Evolutionary conservation across 2,329 filamentous ascomycete species (phyloP).

Genomic region (Alternaria atra): DNA sequence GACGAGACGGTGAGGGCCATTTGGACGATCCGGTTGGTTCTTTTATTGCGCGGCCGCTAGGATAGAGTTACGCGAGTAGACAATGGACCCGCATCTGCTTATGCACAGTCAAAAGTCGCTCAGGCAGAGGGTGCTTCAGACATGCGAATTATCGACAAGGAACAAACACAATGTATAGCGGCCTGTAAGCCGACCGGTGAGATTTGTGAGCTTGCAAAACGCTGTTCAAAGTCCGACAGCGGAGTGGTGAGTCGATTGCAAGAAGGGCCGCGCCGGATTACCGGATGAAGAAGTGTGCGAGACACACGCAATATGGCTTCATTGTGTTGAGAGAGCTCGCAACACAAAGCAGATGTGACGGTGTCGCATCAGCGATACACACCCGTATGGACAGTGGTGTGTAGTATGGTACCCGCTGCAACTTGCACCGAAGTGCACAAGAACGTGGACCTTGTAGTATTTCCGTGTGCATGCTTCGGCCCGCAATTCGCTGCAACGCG

Average conservation of each 20-base stretch:
- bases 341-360: constrained; percentile 19
- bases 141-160: constrained; percentile 25
- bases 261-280: constrained; percentile 25
- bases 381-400: constrained; percentile 26
- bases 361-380: constrained; percentile 30
- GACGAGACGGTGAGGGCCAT: constrained; percentile 31
- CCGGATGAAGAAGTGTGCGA: constrained; percentile 24
- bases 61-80: constrained; percentile 23
- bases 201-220: constrained; percentile 25
- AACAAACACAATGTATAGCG: constrained; percentile 20
- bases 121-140: constrained; percentile 21
- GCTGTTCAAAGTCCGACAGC: background rate
- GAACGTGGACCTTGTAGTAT: constrained; percentile 35
- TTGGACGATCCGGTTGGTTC: constrained; percentile 31
- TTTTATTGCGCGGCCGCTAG: constrained; percentile 17
- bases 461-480: constrained; percentile 17
- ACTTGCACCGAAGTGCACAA: constrained; percentile 21
- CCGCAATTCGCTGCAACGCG: constrained; percentile 36
- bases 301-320: constrained; percentile 32
- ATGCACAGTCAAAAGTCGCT: constrained; percentile 20
- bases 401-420: constrained; percentile 28
- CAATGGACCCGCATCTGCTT: constrained; percentile 27
- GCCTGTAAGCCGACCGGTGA: constrained; percentile 30
- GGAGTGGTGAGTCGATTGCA: constrained; percentile 19
- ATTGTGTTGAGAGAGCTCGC: constrained; percentile 28